Conservation (phyloP, 2,329 filamentous ascomycete genomes). For the Epichloe sibirici region DNA sequence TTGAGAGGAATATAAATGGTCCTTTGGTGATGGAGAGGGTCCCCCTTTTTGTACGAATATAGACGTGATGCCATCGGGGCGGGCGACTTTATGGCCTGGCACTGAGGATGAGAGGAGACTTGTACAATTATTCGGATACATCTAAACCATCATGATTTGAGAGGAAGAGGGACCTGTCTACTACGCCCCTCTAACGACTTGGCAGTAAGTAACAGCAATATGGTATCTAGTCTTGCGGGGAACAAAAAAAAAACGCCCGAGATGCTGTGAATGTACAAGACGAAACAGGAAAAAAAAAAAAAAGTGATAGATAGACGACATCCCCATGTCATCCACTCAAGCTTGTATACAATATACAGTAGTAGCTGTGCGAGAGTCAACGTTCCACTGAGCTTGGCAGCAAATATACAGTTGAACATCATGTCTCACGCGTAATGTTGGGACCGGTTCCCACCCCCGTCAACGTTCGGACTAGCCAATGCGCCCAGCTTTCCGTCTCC, state of each 20-base stretch:
- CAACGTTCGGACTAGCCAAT: conserved; percentile 50
- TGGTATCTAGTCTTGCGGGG: background rate
- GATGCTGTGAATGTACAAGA: background rate
- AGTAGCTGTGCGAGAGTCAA: too few relatives aligned
- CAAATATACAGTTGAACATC: conserved; percentile 5
- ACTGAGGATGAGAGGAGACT: background rate
- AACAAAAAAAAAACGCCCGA: background rate
- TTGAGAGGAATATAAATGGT: background rate
- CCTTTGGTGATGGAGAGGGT: background rate
- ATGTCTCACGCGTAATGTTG: conserved; percentile 31
- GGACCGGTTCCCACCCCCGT: conserved; percentile 49
- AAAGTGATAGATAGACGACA: background rate
- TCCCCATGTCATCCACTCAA: too few relatives aligned
- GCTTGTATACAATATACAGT: too few relatives aligned
- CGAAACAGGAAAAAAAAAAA: background rate
- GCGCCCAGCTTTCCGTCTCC: conserved; percentile 50
- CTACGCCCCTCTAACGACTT: background rate
- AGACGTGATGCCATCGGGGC: background rate
- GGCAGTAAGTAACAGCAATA: background rate
- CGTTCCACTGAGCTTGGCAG: too few relatives aligned
- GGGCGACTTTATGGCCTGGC: background rate
- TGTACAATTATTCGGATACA: background rate
- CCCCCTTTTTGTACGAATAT: background rate
- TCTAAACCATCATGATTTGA: background rate
- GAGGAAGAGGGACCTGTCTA: background rate